Percentiles rank a stretch among this genome's conserved stretches.
phyloP scores from a whole-genome alignment of 2,329 filamentous ascomycete genomes.

The Cercospora sesami region DNA sequence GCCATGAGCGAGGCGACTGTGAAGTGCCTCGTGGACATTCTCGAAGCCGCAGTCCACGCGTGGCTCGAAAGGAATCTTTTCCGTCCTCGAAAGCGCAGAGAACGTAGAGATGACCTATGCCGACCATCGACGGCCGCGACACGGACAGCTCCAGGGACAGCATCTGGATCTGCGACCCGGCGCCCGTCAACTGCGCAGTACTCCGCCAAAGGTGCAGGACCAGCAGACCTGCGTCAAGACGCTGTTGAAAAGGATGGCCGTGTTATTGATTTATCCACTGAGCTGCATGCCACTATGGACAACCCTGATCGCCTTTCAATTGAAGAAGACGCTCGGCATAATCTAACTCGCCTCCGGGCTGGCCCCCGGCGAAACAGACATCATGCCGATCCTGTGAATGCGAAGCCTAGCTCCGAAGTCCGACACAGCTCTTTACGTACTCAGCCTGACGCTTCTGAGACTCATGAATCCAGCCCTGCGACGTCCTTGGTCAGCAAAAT shows the following conservation, averaged over 20 bases:
- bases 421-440: not conserved
- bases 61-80: slow-evolving; percentile 76
- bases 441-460: not conserved
- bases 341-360: not conserved
- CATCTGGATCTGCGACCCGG: not conserved
- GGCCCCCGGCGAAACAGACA: not conserved
- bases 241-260: not conserved
- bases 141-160: not conserved
- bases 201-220: not conserved
- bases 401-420: not conserved
- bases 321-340: not conserved
- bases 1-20: slow-evolving; percentile 41
- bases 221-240: not conserved
- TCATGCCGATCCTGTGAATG: not conserved
- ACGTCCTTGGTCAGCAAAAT: not conserved
- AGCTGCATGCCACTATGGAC: not conserved
- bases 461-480: not conserved
- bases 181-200: not conserved
- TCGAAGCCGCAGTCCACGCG: slow-evolving; percentile 67
- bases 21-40: slow-evolving; percentile 61
- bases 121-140: not conserved
- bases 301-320: not conserved
- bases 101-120: not conserved
- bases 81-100: slow-evolving; percentile 50
- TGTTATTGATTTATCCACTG: not conserved